These are phyloP conservation scores for Colletotrichum sp. DNA, from an alignment of 2,329 filamentous ascomycete genomes.

Conservation along the genomic window DNA sequence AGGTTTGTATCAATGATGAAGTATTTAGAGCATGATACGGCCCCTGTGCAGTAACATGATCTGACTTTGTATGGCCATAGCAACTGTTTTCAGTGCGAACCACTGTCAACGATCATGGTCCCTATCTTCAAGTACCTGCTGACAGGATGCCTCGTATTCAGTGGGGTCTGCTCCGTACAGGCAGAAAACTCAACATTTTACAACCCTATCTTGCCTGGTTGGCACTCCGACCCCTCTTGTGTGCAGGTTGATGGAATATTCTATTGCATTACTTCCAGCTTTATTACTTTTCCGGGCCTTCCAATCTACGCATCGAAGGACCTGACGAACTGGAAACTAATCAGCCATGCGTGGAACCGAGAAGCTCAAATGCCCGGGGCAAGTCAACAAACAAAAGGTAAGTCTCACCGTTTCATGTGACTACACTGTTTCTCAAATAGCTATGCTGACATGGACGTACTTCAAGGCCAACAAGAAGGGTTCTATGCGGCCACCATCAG, in stretches of 20 bases:
- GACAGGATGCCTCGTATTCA: neutral
- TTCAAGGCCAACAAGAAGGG: neutral
- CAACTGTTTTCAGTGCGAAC: neutral
- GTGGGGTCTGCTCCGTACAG: neutral
- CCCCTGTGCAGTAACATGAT: too few species aligned
- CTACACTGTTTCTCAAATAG: neutral
- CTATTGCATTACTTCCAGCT: neutral
- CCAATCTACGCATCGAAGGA: neutral
- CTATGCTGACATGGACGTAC: rapidly evolving
- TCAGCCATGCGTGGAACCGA: neutral
- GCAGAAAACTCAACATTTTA: neutral
- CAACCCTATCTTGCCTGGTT: neutral
- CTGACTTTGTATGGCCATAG: too few species aligned
- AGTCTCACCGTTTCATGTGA: rapidly evolving
- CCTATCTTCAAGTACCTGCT: neutral
- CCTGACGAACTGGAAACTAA: neutral
- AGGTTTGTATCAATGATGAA: rapidly evolving
- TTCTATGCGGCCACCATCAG: neutral
- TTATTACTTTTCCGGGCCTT: neutral
- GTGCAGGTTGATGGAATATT: neutral
- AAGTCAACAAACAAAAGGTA: neutral
- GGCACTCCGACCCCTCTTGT: neutral
- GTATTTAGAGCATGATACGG: neutral
- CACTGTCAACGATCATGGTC: neutral
- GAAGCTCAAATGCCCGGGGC: neutral